Evolutionary conservation across 179 eudicot species (phyloP).

Genomic region (Camellia oleifera): DNA sequence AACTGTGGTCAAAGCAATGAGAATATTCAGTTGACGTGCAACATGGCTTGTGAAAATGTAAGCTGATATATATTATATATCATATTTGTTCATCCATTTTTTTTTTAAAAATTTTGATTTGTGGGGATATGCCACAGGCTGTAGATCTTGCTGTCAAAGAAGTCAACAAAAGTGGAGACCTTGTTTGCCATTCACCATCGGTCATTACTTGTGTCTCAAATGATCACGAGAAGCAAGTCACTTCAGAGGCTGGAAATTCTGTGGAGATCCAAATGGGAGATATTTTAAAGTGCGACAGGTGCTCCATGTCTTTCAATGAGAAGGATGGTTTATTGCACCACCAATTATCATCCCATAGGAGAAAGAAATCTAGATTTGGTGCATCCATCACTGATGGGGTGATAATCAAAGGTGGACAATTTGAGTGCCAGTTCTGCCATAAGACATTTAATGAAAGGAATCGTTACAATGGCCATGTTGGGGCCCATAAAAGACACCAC

Average conservation of each 20-base stretch:
- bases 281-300: conserved; percentile 56
- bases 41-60: conserved; percentile 41
- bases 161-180: conserved; percentile 11
- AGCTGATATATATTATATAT: conserved; percentile 27
- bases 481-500: conserved; percentile 67
- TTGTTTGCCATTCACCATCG: conserved; percentile 24
- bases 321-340: conserved; percentile 67
- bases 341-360: conserved; percentile 60
- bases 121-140: conserved; percentile 36
- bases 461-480: conserved; percentile 77
- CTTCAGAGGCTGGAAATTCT: conserved; percentile 25
- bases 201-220: conserved; percentile 18
- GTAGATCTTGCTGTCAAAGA: conserved; percentile 24
- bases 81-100: neutral
- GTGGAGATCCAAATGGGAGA: conserved; percentile 29
- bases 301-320: conserved; percentile 48
- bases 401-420: conserved; percentile 60
- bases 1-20: conserved; percentile 27
- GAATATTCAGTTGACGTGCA: conserved; percentile 21
- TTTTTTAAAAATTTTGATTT: conserved; percentile 18
- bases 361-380: conserved; percentile 60
- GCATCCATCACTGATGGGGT: conserved; percentile 56
- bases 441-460: conserved; percentile 60
- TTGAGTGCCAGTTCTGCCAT: conserved; percentile 79
- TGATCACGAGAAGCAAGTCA: conserved; percentile 39